Evolutionary conservation across 306 rosid species (phyloP).

Genomic region (Rosa chinensis): DNA sequence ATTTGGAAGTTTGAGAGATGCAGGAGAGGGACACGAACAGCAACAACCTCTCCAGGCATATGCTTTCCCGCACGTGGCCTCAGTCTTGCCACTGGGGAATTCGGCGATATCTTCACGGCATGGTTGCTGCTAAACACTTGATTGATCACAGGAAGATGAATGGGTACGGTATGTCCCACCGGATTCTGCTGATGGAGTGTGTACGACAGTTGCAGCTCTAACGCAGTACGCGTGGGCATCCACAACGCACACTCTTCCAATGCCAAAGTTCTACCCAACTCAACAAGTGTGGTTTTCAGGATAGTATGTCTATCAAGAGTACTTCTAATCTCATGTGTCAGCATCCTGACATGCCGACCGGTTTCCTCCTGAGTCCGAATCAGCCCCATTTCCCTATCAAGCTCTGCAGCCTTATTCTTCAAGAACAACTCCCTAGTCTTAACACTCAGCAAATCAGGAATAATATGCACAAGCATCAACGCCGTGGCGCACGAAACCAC

Average conservation of each 20-base stretch:
- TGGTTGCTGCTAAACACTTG: constrained; percentile 76
- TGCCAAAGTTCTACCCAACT: constrained; percentile 80
- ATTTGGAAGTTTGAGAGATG: constrained; percentile 97
- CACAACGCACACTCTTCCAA: constrained; percentile 96
- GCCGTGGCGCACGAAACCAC: constrained; percentile 81
- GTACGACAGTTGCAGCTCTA: constrained; percentile 95
- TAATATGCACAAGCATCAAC: constrained; percentile 80
- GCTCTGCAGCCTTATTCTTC: constrained; percentile 83
- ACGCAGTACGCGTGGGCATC: constrained; percentile 96
- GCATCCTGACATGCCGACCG: constrained; percentile 83
- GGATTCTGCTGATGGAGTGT: constrained; percentile 94
- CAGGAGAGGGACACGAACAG: constrained; percentile 90
- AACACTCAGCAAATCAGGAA: constrained; percentile 79
- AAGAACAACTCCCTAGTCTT: constrained; percentile 71
- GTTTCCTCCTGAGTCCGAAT: constrained; percentile 83
- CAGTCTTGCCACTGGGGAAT: constrained; percentile 81
- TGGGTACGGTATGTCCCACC: constrained; percentile 86
- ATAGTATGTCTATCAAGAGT: constrained; percentile 80
- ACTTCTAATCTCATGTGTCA: constrained; percentile 81
- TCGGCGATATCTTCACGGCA: constrained; percentile 70
- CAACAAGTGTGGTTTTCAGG: constrained; percentile 70
- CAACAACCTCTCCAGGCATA: constrained; percentile 87
- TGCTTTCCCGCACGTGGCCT: constrained; percentile 66
- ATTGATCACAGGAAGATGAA: constrained; percentile 87
- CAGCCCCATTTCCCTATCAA: constrained; percentile 82